Conservation (phyloP, 1,139 yeast species). For the Protomyces gravidus region DNA sequence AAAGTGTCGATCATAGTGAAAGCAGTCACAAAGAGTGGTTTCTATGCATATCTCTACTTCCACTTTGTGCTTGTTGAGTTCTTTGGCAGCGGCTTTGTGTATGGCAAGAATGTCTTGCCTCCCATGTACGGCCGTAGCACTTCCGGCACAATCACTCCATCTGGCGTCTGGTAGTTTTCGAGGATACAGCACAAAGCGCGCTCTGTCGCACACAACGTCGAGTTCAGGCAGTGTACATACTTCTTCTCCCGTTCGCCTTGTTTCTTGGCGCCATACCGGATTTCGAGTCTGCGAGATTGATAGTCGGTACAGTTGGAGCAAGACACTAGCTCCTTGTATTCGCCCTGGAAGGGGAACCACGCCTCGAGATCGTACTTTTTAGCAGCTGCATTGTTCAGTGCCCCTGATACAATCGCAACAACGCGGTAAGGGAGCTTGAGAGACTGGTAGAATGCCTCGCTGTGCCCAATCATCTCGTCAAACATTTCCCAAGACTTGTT, state of each 20-base stretch:
- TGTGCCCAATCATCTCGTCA: slow-evolving; percentile 82
- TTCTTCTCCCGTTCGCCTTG: slow-evolving; percentile 93
- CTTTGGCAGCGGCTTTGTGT: slow-evolving; percentile 84
- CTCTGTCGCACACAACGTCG: slow-evolving; percentile 95
- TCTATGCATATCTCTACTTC: too few species aligned
- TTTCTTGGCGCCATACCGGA: slow-evolving; percentile 97
- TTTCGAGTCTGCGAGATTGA: slow-evolving; percentile 96
- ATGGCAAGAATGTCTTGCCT: slow-evolving; percentile 95
- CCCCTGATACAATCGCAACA: slow-evolving; percentile 97
- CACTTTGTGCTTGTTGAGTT: slow-evolving; percentile 44
- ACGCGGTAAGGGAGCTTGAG: slow-evolving; percentile 93
- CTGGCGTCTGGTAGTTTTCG: slow-evolving; percentile 96
- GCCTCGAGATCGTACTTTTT: slow-evolving; percentile 98
- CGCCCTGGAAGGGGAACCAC: slow-evolving; percentile 99
- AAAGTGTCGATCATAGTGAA: too few species aligned
- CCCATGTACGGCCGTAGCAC: slow-evolving; percentile 94
- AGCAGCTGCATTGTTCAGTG: slow-evolving; percentile 97
- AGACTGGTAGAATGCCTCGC: slow-evolving; percentile 91
- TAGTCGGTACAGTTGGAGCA: slow-evolving; percentile 99
- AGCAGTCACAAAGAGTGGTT: too few species aligned
- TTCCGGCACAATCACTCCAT: slow-evolving; percentile 73
- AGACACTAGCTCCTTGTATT: slow-evolving; percentile 95
- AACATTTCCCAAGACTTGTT: slow-evolving; percentile 97
- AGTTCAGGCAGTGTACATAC: slow-evolving; percentile 96
- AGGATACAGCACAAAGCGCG: slow-evolving; percentile 95